A percentile compares a stretch with the other conserved stretches of the same genome.
phyloP scores from a whole-genome alignment of 306 rosid genomes.

The Cucumis hystrix region DNA sequence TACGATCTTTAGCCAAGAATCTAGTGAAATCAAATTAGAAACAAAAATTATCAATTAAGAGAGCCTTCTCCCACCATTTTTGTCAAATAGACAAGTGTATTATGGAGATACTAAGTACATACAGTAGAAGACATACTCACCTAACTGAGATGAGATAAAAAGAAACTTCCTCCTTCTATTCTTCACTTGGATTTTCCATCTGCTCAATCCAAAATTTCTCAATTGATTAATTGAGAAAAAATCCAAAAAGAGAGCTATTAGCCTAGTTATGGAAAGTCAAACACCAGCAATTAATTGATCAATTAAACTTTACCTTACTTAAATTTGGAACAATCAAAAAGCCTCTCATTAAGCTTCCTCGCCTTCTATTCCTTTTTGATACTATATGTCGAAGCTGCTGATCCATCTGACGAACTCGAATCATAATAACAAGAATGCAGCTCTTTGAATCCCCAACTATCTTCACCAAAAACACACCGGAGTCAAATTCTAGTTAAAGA shows the following conservation, averaged over 20 bases:
- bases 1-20: slow-evolving; percentile 84
- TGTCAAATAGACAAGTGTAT: background rate
- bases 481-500: background rate
- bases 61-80: background rate
- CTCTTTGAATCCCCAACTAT: slow-evolving; percentile 74
- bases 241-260: background rate
- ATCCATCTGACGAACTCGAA: slow-evolving; percentile 86
- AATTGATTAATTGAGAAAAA: too few species aligned
- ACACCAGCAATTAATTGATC: background rate
- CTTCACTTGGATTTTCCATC: too few species aligned
- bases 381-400: slow-evolving; percentile 73
- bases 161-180: too few species aligned
- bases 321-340: slow-evolving; percentile 91
- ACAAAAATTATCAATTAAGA: background rate
- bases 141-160: background rate
- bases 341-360: slow-evolving; percentile 85
- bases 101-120: background rate
- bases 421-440: slow-evolving; percentile 60
- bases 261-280: background rate
- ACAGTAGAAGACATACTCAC: background rate
- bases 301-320: slow-evolving; percentile 44
- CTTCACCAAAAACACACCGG: background rate
- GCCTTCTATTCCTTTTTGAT: slow-evolving; percentile 82
- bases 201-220: too few species aligned
- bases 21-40: background rate